phyloP scores from a whole-genome alignment of 2,329 filamentous ascomycete species.

The Celoporthe dispersa region DNA sequence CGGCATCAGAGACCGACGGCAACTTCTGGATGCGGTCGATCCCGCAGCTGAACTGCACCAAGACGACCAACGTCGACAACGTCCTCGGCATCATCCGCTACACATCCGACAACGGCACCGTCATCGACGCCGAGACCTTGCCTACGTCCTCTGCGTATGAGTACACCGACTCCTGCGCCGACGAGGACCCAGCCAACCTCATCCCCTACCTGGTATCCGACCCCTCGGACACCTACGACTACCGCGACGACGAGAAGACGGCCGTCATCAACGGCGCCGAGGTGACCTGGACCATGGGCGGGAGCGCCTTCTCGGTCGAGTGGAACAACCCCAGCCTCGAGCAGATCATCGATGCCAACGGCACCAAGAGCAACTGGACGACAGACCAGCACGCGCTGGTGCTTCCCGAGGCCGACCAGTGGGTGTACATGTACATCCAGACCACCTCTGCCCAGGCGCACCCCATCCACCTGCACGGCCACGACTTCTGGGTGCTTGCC shows the following conservation, averaged over 20 bases:
- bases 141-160: constrained; percentile 2
- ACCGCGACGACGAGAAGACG: constrained; percentile 2
- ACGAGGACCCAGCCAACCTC: constrained; percentile 10
- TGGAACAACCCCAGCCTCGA: constrained; percentile 8
- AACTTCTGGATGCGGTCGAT: constrained; percentile 22
- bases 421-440: constrained; percentile 14
- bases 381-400: constrained; percentile 1
- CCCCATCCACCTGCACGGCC: constrained; percentile 20
- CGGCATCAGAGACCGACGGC: background rate
- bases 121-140: constrained; percentile 4
- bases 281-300: constrained; percentile 6
- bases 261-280: constrained; percentile 7
- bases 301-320: background rate
- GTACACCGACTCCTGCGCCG: constrained; percentile 9
- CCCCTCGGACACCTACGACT: background rate
- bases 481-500: constrained; percentile 19
- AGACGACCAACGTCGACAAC: constrained; percentile 8
- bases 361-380: constrained; percentile 9
- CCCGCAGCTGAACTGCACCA: constrained; percentile 11
- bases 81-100: constrained; percentile 15
- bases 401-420: constrained; percentile 9
- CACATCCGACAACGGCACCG: background rate
- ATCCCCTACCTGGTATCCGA: constrained; percentile 1
- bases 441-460: constrained; percentile 1
- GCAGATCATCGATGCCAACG: background rate